Evolutionary conservation across 2,329 filamentous ascomycete genomes (phyloP).

Genomic region (Trichoderma atroviride): DNA sequence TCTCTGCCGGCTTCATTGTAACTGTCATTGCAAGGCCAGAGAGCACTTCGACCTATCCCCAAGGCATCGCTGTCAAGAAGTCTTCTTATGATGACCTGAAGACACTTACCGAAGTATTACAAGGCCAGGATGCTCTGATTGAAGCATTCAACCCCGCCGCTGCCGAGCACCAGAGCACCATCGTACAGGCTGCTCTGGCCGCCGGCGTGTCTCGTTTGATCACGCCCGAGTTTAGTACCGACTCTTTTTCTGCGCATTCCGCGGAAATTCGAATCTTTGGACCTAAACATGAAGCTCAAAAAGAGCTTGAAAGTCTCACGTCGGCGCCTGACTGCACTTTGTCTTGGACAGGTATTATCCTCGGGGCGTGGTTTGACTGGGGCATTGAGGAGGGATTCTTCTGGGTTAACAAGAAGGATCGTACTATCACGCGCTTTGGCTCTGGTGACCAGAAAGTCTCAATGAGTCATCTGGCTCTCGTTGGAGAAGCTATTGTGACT

Average conservation of each 20-base stretch:
- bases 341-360: constrained; percentile 32
- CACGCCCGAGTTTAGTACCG: constrained; percentile 32
- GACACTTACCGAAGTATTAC: neutral
- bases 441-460: constrained; percentile 16
- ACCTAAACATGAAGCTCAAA: constrained; percentile 30
- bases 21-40: constrained; percentile 18
- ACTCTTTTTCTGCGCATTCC: constrained; percentile 29
- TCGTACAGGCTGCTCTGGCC: constrained; percentile 29
- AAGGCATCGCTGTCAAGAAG: neutral
- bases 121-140: constrained; percentile 28
- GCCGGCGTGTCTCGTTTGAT: constrained; percentile 30
- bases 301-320: constrained; percentile 27
- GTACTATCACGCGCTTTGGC: constrained; percentile 25
- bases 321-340: constrained; percentile 7
- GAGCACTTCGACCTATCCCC: constrained; percentile 1
- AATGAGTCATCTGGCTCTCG: neutral
- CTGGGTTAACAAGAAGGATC: constrained; percentile 28
- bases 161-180: constrained; percentile 29
- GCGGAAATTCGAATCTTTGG: constrained; percentile 28
- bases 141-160: constrained; percentile 35
- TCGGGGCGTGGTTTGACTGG: constrained; percentile 33
- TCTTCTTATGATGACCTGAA: neutral
- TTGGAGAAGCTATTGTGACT: neutral
- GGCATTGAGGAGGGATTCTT: constrained; percentile 29
- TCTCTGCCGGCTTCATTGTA: constrained; percentile 17